A percentile compares a stretch with the other conserved stretches of the same genome.
phyloP scores from a whole-genome alignment of 176 grass and related monocot species.

The Luzula sylvatica region DNA sequence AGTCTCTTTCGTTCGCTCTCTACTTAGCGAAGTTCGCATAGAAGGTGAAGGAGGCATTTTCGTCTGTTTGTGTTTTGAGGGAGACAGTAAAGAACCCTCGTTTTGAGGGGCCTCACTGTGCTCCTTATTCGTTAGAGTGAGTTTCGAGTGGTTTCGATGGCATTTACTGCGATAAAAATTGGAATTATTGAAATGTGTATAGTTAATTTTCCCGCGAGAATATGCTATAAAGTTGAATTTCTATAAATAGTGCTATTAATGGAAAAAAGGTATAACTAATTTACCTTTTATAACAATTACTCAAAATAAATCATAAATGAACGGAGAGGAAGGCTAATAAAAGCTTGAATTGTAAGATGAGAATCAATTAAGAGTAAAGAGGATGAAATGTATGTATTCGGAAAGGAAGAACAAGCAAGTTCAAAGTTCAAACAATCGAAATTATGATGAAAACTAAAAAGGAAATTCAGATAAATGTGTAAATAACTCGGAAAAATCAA shows the following conservation, averaged over 20 bases:
- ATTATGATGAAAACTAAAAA: not conserved
- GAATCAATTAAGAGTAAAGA: not conserved
- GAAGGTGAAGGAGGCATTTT: slow-evolving; percentile 66
- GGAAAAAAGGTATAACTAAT: not conserved
- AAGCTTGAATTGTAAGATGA: not conserved
- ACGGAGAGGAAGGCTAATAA: slow-evolving; percentile 13
- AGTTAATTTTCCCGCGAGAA: not conserved
- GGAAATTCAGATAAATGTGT: not conserved
- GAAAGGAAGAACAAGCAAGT: slow-evolving; percentile 1
- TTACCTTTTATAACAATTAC: slow-evolving; percentile 10
- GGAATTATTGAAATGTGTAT: not conserved
- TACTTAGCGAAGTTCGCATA: slow-evolving; percentile 42
- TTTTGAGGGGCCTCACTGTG: not conserved
- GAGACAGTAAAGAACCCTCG: no score
- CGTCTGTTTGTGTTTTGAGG: not conserved
- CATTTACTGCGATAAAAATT: slow-evolving; percentile 26
- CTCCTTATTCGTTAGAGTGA: slow-evolving; percentile 6
- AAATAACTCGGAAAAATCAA: slow-evolving; percentile 17
- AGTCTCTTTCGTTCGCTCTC: slow-evolving; percentile 26
- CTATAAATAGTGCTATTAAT: not conserved
- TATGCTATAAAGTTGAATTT: not conserved
- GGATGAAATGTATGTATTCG: slow-evolving; percentile 2
- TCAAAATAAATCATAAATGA: slow-evolving; percentile 18
- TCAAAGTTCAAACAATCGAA: slow-evolving; percentile 26
- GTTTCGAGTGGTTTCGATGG: not conserved